phyloP scores from a whole-genome alignment of 2,329 filamentous ascomycete genomes.

The Thyridium curvatum region DNA sequence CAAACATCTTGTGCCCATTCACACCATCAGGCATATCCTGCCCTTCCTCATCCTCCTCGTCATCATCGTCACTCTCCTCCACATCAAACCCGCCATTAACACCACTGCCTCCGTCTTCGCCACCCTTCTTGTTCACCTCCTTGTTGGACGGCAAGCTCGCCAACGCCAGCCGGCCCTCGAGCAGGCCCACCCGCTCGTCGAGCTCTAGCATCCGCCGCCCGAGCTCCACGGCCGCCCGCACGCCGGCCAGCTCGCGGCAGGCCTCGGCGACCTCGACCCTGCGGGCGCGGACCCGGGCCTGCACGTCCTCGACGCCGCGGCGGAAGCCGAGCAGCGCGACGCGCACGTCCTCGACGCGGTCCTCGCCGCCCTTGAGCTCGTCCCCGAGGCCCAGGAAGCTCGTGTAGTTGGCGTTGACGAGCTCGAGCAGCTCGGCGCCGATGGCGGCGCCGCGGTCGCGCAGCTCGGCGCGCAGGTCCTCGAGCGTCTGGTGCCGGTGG shows the following conservation, averaged over 20 bases:
- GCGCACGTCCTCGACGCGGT: slow-evolving; percentile 82
- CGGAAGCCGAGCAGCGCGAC: slow-evolving; percentile 82
- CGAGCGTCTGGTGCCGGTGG: slow-evolving; percentile 90
- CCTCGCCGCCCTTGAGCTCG: slow-evolving; percentile 80
- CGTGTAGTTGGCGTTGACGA: slow-evolving; percentile 93
- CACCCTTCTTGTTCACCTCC: slow-evolving; percentile 17
- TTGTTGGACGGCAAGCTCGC: slow-evolving; percentile 13
- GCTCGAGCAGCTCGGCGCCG: slow-evolving; percentile 79
- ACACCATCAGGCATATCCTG: slow-evolving; percentile 18
- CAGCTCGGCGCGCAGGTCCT: slow-evolving; percentile 83
- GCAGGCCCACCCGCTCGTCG: slow-evolving; percentile 52
- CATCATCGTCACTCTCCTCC: slow-evolving; percentile 16
- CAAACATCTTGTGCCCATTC: slow-evolving; percentile 22
- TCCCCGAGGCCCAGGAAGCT: slow-evolving; percentile 81
- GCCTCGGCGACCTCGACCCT: slow-evolving; percentile 56
- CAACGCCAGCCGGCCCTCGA: slow-evolving; percentile 56
- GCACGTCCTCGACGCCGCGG: slow-evolving; percentile 72
- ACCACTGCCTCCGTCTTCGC: too few species aligned
- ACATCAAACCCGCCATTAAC: slow-evolving; percentile 20
- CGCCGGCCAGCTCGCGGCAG: slow-evolving; percentile 59
- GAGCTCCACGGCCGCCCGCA: slow-evolving; percentile 56
- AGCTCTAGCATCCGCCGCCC: slow-evolving; percentile 61
- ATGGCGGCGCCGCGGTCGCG: slow-evolving; percentile 74
- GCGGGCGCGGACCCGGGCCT: slow-evolving; percentile 56
- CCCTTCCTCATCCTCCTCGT: slow-evolving; percentile 23